Evolutionary conservation across 2,329 filamentous ascomycete species (phyloP).

Genomic region (Zelopaecilomyces penicillatus): DNA sequence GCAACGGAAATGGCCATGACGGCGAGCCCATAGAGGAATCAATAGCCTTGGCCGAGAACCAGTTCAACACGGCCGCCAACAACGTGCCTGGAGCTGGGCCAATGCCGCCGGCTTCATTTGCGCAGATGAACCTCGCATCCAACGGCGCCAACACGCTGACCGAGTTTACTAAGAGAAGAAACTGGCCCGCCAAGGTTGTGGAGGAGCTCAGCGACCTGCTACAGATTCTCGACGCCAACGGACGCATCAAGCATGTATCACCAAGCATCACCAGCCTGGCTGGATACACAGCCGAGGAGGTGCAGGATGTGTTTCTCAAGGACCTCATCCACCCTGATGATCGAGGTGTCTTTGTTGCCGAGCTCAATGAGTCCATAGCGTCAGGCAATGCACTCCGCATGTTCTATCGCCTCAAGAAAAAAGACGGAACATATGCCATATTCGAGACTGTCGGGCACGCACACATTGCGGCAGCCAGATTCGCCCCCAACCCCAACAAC

Average conservation of each 20-base stretch:
- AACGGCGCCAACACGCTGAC: slow-evolving; percentile 36
- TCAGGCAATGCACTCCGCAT: slow-evolving; percentile 71
- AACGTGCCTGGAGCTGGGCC: slow-evolving; percentile 34
- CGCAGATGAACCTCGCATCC: slow-evolving; percentile 23
- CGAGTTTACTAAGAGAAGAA: slow-evolving; percentile 52
- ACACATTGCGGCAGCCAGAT: slow-evolving; percentile 66
- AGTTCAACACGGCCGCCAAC: slow-evolving; percentile 26
- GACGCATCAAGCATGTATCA: slow-evolving; percentile 78
- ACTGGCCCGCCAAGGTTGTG: slow-evolving; percentile 84
- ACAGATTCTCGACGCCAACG: slow-evolving; percentile 78
- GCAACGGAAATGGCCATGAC: slow-evolving; percentile 13
- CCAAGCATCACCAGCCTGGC: slow-evolving; percentile 67
- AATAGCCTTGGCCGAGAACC: slow-evolving; percentile 24
- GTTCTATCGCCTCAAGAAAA: slow-evolving; percentile 76
- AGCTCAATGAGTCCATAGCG: slow-evolving; percentile 83
- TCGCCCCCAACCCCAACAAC: slow-evolving; percentile 54
- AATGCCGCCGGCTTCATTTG: slow-evolving; percentile 31
- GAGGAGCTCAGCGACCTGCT: slow-evolving; percentile 85
- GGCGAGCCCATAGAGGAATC: slow-evolving; percentile 19
- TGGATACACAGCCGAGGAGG: slow-evolving; percentile 62
- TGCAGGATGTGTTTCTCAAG: slow-evolving; percentile 67
- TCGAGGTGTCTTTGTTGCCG: slow-evolving; percentile 69
- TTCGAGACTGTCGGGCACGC: slow-evolving; percentile 92
- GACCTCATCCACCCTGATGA: slow-evolving; percentile 85
- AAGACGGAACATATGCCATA: slow-evolving; percentile 65